Base-by-base conservation (phyloP, 345 rosid genomes). In the Stellera chamaejasme region DNA sequence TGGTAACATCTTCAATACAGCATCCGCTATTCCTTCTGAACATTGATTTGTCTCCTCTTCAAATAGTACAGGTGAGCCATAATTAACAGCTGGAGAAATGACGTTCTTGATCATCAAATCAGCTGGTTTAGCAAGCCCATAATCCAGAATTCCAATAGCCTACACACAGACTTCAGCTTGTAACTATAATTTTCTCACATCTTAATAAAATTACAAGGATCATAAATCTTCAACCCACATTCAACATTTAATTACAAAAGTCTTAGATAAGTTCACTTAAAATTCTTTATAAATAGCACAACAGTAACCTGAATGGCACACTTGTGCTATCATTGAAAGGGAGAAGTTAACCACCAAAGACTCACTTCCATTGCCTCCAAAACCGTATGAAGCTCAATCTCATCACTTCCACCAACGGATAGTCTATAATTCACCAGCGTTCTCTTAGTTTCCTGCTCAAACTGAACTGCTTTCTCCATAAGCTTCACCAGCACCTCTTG, bases 361-460 rank as follows among this genome's bases (percentile, higher is more conserved):
- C 83, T 80, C 68, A 89, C 99, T 75, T 89, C 96, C 90, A 93
- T 74, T 56, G 97, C 88, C 61, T 81, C 88, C 43, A 93, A 62
- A 66, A 82, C 87, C 10, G 77, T 70, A 50, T 28, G 73, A 64
- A 89, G 88, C 48, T 74, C 79, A 50, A 86, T 73, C 59, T 74
- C 78, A 49, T 70, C 65, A 66, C 64, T 68, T 68, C 82, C 83
- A 58, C 76, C 77, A 51, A 72, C 58, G 63, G 67, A 66, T 50
- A 75, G 62, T 60, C 49, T 59, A 77, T 80, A 80, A 63, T 64
- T 82, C 68, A 93, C 89, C 59, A 61, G 62, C 45, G 87, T 66
- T 58, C 61, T 69, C 56, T 68, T 50, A 39, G 81, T 54, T 23
- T 80, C 87, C 36, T 58, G 77, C 69, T 87, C 90, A 19, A 84